A percentile compares a stretch with the other conserved stretches of the same genome.
Conservation (phyloP, 768 basidiomycete species). For the Lentinus tigrinus region DNA sequence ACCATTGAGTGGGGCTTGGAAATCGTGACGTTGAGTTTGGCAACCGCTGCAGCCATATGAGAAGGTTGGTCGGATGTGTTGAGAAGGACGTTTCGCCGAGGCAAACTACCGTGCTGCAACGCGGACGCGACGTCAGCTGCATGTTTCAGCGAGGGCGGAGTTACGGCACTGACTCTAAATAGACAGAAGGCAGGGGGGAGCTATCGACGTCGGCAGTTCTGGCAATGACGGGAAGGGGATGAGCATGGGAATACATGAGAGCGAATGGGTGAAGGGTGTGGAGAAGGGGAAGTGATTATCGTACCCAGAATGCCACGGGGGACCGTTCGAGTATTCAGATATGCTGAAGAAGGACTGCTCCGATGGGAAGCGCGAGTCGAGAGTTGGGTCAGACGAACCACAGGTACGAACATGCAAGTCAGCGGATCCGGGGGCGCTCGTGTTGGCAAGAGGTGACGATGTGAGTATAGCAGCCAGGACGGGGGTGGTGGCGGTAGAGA, state of each 20-base stretch:
- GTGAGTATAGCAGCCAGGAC: conserved; percentile 1
- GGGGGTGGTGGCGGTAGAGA: conserved; percentile 1
- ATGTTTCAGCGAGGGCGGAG: background rate
- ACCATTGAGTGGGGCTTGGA: conserved; percentile 48
- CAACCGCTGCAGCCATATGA: conserved; percentile 46
- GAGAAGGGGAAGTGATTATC: conserved; percentile 13
- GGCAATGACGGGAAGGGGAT: conserved; percentile 6
- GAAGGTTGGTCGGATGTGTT: conserved; percentile 3
- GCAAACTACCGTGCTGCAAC: conserved; percentile 9
- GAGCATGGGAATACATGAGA: conserved; percentile 15
- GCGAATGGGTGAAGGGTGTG: conserved; percentile 2
- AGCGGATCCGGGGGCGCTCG: conserved; percentile 13
- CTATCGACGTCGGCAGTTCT: conserved; percentile 10
- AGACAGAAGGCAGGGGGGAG: conserved; percentile 4
- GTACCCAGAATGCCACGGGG: conserved; percentile 17
- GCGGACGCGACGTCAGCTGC: background rate
- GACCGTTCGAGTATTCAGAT: conserved; percentile 15
- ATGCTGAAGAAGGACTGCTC: conserved; percentile 7
- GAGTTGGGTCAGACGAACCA: conserved; percentile 16
- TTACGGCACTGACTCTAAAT: conserved; percentile 13
- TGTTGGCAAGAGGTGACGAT: conserved; percentile 2
- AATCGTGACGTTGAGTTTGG: conserved; percentile 36
- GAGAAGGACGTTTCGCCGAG: conserved; percentile 14
- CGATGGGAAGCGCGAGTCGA: conserved; percentile 14
- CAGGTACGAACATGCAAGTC: conserved; percentile 17